These are phyloP conservation scores for Canavalia gladiata DNA, from an alignment of 306 rosid genomes.

Conservation along the genomic window DNA sequence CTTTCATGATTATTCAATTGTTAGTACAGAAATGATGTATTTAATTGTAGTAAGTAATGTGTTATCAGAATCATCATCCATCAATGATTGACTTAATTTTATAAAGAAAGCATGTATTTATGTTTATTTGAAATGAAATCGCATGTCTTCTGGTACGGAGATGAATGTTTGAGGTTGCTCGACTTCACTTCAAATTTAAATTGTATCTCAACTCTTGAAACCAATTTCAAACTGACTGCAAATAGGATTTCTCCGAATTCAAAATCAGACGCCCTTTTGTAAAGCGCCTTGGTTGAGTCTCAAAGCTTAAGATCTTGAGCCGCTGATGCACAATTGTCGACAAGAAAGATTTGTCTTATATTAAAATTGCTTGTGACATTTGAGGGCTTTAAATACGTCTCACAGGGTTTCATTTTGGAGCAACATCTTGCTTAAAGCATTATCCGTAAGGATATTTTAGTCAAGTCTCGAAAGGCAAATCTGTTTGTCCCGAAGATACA, in stretches of 20 bases:
- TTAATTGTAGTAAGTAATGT: not conserved
- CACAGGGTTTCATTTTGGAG: not conserved
- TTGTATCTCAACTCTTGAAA: not conserved
- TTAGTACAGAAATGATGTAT: slow-evolving; percentile 9
- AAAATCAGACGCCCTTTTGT: not conserved
- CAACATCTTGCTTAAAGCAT: not conserved
- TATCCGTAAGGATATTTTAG: too few species aligned
- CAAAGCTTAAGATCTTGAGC: not conserved
- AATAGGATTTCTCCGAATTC: not conserved
- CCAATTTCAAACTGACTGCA: not conserved
- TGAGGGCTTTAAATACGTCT: not conserved
- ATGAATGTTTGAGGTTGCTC: not conserved
- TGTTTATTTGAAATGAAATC: slow-evolving; percentile 1
- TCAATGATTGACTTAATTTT: not conserved
- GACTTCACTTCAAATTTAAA: not conserved
- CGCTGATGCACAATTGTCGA: not conserved
- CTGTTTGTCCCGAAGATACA: too few species aligned
- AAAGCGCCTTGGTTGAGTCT: not conserved
- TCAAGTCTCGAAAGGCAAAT: too few species aligned
- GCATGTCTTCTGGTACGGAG: not conserved
- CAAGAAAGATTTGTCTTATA: not conserved
- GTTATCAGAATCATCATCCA: slow-evolving; percentile 11
- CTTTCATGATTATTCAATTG: not conserved
- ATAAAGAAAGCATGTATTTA: not conserved
- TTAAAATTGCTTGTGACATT: not conserved